phyloP scores from a whole-genome alignment of 2,329 filamentous ascomycete species.

The Leptosphaerulina australis region DNA sequence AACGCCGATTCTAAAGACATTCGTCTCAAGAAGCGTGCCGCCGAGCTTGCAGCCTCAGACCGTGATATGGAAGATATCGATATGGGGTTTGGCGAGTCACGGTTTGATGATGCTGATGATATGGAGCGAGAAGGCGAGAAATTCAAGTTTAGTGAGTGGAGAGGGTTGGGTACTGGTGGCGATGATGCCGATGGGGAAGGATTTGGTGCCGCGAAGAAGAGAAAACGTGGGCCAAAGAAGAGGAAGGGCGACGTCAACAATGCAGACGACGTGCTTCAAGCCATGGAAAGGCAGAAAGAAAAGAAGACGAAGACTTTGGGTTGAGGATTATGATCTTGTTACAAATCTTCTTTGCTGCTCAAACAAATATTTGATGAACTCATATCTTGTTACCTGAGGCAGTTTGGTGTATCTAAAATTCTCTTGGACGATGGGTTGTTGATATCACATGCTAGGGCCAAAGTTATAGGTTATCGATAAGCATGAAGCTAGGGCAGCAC shows the following conservation, averaged over 20 bases:
- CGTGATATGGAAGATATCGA: slow-evolving; percentile 91
- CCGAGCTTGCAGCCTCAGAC: slow-evolving; percentile 73
- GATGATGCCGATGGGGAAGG: slow-evolving; percentile 53
- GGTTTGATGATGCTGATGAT: slow-evolving; percentile 87
- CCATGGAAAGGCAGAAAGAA: slow-evolving; percentile 69
- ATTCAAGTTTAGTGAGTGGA: slow-evolving; percentile 72
- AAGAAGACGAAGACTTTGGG: slow-evolving; percentile 35
- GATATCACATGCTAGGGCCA: neutral
- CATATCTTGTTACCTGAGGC: too few relatives aligned
- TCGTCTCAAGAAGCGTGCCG: slow-evolving; percentile 65
- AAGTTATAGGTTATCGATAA: neutral
- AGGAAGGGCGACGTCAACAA: slow-evolving; percentile 79
- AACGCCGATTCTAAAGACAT: slow-evolving; percentile 63
- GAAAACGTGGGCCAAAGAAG: slow-evolving; percentile 76
- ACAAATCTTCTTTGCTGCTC: slow-evolving; percentile 9
- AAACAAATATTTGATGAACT: neutral
- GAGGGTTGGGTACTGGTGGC: slow-evolving; percentile 58
- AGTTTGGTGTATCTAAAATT: neutral
- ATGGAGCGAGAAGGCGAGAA: slow-evolving; percentile 65
- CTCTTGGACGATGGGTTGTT: neutral
- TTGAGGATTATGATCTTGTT: neutral
- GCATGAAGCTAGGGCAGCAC: neutral
- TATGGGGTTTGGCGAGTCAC: slow-evolving; percentile 87
- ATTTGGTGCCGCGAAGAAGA: slow-evolving; percentile 58
- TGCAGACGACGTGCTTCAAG: slow-evolving; percentile 77